Base-by-base conservation (phyloP, 2,329 filamentous ascomycete genomes). In the Aspergillus candidus region DNA sequence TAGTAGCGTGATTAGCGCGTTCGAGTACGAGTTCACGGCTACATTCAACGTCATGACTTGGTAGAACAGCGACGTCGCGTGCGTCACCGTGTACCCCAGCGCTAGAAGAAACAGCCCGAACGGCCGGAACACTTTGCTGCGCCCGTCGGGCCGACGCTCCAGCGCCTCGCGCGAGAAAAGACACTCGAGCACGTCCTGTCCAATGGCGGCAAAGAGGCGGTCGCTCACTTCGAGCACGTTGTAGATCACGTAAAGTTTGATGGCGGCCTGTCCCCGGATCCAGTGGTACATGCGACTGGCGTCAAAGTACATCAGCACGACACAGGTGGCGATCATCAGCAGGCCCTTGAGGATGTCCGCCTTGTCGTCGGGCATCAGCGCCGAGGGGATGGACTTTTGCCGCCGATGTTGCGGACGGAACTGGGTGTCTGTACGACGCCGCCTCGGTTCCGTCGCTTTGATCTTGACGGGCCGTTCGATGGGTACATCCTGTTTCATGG, bases 171-270 rank as follows among this genome's bases (percentile, higher is more conserved):
- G 80, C 41, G 89, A 96, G 66, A 97, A 95, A 1, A 98, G 77
- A 57, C 91, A 97, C 65, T 98, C 93, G 4, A 97, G 79, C 1
- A 98, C 87, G 65, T 98, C 94, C 65, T 98, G 94, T 0, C 93
- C 93, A 3, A 98, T 75, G 0, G 93, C 91, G 0, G 88, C 88
- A 27, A 97, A 80, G 0, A 98, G 76, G 6, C 90, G 84, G 66
- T 98, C 93, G 42, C 86, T 86, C 2, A 83, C 82, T 68, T 98
- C 93, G 4, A 98, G 79, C 30, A 96, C 87, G 60, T 98, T 98
- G 74, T 95, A 98, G 43, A 98, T 97, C 47, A 98, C 93, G 64
- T 98, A 98, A 10, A 98, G 78, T 63, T 98, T 98, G 70, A 98
- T 96, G 6, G 91, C 90, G 2, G 90, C 91, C 66, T 98, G 93